Base-by-base conservation (phyloP, 768 basidiomycete species). In the Boletus reticuloceps region DNA sequence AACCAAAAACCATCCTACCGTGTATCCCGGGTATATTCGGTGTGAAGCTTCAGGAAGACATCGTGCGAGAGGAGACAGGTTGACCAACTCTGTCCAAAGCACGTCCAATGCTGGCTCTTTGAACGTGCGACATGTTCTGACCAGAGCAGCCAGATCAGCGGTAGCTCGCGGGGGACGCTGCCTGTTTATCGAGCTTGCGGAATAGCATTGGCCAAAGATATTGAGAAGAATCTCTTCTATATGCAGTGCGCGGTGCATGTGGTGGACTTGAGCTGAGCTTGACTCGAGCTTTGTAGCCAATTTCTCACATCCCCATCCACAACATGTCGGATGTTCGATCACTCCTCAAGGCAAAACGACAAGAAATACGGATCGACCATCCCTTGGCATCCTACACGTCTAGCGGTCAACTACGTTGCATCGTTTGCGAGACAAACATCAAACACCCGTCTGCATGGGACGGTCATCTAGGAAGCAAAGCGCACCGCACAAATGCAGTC, bases 381-480 rank as follows among this genome's bases (percentile, higher is more conserved):
- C 88, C 88, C 2, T 76, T 85, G 41, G 91, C 91, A 7, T 71
- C 84, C 5, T 93, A 94, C 66, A 82, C 72, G 25, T 61, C 81
- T 5, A 72, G 73, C 27, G 88, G 89, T 44, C 85, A 88, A 64
- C 76, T 94, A 29, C 81, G 83, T 54, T 94, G 91, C 62, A 64
- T 75, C 5, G 80, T 83, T 25, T 94, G 91, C 64, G 77, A 77
- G 2, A 79, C 75, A 12, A 54, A 71, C 19, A 77, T 94, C 53
- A 93, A 91, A 63, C 83, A 91, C 63, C 80, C 88, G 4, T 82
- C 87, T 25, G 87, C 88, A n/a, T 94, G 91, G 91, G 84, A 91
- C 55, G 89, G 91, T 20, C 91, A 94, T 71, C 68, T 94, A 19
- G 90, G 86, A 13, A 90, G 87, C 73, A 93, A 93, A 72, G 71